Base-by-base conservation (phyloP, 768 basidiomycete species). In the Trametes sanguinea region DNA sequence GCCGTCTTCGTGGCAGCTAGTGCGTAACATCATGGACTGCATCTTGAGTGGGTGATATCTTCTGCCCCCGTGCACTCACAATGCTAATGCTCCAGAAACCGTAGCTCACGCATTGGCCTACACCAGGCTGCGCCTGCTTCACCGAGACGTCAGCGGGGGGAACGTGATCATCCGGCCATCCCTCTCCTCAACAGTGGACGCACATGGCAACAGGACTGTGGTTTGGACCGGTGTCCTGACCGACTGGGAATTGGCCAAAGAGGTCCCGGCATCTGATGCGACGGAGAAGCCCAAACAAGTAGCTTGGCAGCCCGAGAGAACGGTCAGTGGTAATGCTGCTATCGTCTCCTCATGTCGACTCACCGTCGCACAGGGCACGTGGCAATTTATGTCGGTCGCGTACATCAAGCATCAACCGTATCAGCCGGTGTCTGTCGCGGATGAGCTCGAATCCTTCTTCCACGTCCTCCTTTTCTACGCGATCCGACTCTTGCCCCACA, bases 401-500 rank as follows among this genome's bases (percentile, higher is more conserved):
- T 37, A 37, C 11, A 13, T 55, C 30, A 14, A n/a, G 11, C 6
- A 44, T 27, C 35, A 37, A 37, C 40, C 39, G 10, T 8, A 43
- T 10, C 27, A 33, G 5, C 37, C 42, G 14, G 43, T 53, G 14
- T 16, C 8, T 7, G 52, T 60, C 27, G 51, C 50, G 7, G 58
- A 60, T n/a, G 58, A 60, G n/a, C 48, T 60, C 17, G 58, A 60
- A 17, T 60, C 58, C 1, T 53, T 52, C 35, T 33, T 53, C 42
- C 47, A 60, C 44, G 58, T 60, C 33, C 30, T 53, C 1, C 30
- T 60, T 9, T 52, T 29, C 51, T 29, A 45, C 16, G 42, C 42
- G 7, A 30, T 60, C n/a, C 47, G 43, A 10, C 44, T 30, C 35
- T 10, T 60, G 7, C 58, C 17, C 16, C 40, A 60, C 42, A 52